These are phyloP conservation scores for Linnemannia elongata DNA, from an alignment of 192 early-diverging fungal genomes.

Conservation along the genomic window DNA sequence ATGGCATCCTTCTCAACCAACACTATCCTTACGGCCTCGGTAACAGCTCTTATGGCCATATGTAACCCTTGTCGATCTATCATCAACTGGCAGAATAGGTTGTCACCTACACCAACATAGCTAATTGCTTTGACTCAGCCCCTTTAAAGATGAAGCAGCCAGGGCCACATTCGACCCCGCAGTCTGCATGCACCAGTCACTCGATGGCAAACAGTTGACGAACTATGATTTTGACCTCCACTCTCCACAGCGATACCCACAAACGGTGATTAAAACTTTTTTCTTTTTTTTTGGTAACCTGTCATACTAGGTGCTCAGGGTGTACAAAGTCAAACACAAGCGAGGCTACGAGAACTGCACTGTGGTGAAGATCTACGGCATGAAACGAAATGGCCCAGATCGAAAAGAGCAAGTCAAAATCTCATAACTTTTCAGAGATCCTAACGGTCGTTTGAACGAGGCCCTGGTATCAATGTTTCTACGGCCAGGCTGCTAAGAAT, in stretches of 20 bases:
- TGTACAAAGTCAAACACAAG: neutral
- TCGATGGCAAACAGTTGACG: slow-evolving; percentile 30
- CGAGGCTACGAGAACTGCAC: slow-evolving; percentile 10
- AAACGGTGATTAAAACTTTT: neutral
- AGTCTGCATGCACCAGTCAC: slow-evolving; percentile 28
- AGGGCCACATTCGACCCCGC: slow-evolving; percentile 8
- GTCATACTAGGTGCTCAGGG: neutral
- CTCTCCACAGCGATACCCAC: too few species aligned
- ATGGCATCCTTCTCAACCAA: too few species aligned
- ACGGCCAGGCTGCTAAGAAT: neutral
- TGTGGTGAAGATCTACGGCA: slow-evolving; percentile 14
- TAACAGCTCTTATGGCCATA: too few species aligned
- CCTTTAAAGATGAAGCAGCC: neutral
- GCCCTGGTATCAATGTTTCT: slow-evolving; percentile 9
- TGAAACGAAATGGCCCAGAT: slow-evolving; percentile 7
- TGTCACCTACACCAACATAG: slow-evolving; percentile 13
- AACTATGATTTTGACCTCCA: neutral
- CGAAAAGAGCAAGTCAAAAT: neutral
- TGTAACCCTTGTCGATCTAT: too few species aligned
- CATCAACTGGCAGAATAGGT: neutral
- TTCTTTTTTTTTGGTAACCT: neutral
- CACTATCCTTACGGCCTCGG: too few species aligned
- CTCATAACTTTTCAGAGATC: slow-evolving; percentile 12
- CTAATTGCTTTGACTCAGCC: slow-evolving; percentile 18
- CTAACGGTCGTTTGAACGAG: slow-evolving; percentile 24